Evolutionary conservation across 352 stramenopile genomes (phyloP).

Genomic region (Phytopythium helicoides): DNA sequence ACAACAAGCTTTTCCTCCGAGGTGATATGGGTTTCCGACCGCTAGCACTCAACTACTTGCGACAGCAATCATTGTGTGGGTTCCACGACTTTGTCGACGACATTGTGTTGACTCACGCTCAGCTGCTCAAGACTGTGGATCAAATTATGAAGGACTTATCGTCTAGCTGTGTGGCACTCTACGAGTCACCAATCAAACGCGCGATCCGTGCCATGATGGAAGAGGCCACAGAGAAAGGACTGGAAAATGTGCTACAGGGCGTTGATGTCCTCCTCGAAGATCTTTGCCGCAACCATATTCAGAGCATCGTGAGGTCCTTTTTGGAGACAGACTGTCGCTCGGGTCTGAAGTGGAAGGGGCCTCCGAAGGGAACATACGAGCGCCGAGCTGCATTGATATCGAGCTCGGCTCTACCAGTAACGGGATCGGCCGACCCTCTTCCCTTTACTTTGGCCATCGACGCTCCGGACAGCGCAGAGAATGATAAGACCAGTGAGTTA

Average conservation of each 20-base stretch:
- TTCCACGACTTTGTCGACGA: conserved; percentile 65
- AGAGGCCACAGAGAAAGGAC: conserved; percentile 21
- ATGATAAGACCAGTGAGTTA: neutral
- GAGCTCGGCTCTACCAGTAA: neutral
- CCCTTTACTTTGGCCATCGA: neutral
- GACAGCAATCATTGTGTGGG: conserved; percentile 32
- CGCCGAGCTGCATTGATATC: conserved; percentile 17
- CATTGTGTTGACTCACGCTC: conserved; percentile 38
- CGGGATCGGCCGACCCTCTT: conserved; percentile 1
- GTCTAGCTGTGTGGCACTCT: conserved; percentile 37
- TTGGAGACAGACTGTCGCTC: conserved; percentile 48
- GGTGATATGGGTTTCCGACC: conserved; percentile 26
- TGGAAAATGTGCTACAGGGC: conserved; percentile 36
- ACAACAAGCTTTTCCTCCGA: conserved; percentile 25
- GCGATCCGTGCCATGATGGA: conserved; percentile 31
- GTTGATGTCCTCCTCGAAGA: conserved; percentile 46
- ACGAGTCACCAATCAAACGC: conserved; percentile 38
- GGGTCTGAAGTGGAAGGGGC: conserved; percentile 24
- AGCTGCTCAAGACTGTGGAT: conserved; percentile 32
- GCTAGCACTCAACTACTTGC: conserved; percentile 41
- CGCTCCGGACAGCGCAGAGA: neutral
- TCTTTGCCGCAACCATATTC: conserved; percentile 56
- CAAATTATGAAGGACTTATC: conserved; percentile 53
- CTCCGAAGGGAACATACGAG: conserved; percentile 17
- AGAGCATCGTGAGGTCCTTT: conserved; percentile 46